Conservation (phyloP, 768 basidiomycete genomes). For the Boletus subparvulus region DNA sequence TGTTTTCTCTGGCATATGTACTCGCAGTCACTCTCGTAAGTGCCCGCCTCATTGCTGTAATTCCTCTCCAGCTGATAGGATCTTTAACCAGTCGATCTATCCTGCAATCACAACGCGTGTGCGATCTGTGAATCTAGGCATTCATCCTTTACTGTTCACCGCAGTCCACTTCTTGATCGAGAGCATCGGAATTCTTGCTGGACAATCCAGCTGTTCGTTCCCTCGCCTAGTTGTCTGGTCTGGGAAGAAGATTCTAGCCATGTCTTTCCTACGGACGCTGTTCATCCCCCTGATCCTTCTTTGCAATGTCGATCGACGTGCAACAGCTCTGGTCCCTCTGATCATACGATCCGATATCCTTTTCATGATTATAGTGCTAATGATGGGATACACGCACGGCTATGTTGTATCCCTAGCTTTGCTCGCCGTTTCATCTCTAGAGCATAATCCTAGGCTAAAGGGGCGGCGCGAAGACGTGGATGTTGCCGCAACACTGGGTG, state of each 20-base stretch:
- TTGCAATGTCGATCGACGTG: conserved; percentile 73
- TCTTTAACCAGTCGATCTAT: conserved; percentile 65
- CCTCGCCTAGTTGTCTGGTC: conserved; percentile 70
- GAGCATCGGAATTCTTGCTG: conserved; percentile 63
- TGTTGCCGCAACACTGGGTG: conserved; percentile 77
- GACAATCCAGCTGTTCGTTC: conserved; percentile 69
- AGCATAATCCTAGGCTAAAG: conserved; percentile 72
- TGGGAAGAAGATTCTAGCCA: conserved; percentile 53
- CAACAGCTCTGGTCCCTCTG: conserved; percentile 26
- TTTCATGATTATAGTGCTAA: conserved; percentile 71
- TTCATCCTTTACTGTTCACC: conserved; percentile 80
- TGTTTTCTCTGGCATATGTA: conserved; percentile 71
- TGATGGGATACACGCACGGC: conserved; percentile 80
- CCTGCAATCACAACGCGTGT: conserved; percentile 85
- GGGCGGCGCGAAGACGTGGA: conserved; percentile 78
- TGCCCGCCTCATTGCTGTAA: neutral
- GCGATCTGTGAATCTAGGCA: conserved; percentile 56
- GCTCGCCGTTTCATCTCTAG: conserved; percentile 80
- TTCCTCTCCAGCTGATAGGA: conserved; percentile 3
- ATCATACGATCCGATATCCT: conserved; percentile 74
- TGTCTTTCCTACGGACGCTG: conserved; percentile 69
- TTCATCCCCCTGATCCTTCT: conserved; percentile 88
- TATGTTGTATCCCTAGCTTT: conserved; percentile 75
- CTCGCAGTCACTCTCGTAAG: conserved; percentile 80
- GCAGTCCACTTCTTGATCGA: conserved; percentile 74